Conservation (phyloP, 1,139 yeast species). For the Arxiozyma slooffiae region DNA sequence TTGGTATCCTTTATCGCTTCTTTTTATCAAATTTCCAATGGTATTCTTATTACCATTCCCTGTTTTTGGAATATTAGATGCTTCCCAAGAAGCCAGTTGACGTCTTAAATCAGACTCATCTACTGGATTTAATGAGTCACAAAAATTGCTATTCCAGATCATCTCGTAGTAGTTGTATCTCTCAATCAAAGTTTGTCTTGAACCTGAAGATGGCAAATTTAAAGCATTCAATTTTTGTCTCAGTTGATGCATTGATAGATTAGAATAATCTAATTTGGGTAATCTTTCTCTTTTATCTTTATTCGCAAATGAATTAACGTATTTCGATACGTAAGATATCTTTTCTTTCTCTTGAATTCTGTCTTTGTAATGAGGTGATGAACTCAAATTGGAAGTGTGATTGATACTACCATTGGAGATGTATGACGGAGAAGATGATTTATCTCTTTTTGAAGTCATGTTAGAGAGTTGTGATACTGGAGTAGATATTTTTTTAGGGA, state of each 20-base stretch:
- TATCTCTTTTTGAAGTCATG: neutral
- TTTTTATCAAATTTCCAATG: constrained; percentile 14
- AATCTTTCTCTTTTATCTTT: constrained; percentile 26
- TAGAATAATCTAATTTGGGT: constrained; percentile 54
- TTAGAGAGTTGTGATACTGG: constrained; percentile 4
- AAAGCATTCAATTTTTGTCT: constrained; percentile 49
- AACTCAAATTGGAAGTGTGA: neutral
- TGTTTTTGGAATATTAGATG: constrained; percentile 23
- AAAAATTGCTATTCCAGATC: constrained; percentile 68
- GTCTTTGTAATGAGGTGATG: neutral
- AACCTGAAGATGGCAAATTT: constrained; percentile 54
- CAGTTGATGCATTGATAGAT: constrained; percentile 51
- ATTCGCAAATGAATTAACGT: constrained; percentile 19
- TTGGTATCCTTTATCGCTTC: constrained; percentile 14
- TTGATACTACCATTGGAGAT: neutral
- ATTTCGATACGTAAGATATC: constrained; percentile 18
- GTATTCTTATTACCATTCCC: constrained; percentile 12
- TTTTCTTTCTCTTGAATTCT: constrained; percentile 1
- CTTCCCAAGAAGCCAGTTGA: constrained; percentile 63
- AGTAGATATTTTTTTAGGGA: neutral
- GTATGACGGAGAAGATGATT: neutral
- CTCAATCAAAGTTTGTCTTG: constrained; percentile 52
- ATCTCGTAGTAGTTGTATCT: constrained; percentile 74
- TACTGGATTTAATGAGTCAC: constrained; percentile 62
- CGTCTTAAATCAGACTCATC: constrained; percentile 45